Evolutionary conservation across 306 rosid species (phyloP).

Genomic region (Prunus mira): DNA sequence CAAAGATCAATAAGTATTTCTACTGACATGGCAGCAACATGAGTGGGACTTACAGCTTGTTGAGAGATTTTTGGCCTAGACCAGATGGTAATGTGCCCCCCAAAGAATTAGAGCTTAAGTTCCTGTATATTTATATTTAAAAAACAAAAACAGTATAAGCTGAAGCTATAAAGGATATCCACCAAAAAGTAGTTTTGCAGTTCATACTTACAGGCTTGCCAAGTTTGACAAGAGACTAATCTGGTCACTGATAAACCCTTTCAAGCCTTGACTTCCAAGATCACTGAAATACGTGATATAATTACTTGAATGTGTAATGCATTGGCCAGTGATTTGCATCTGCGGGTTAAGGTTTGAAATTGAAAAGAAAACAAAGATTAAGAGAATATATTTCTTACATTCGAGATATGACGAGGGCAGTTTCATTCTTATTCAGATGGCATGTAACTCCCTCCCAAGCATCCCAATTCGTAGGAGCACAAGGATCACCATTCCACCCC

Average conservation of each 20-base stretch:
- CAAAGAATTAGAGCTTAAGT: conserved; percentile 77
- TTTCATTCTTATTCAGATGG: conserved; percentile 49
- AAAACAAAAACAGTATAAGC: neutral
- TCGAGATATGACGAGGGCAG: conserved; percentile 68
- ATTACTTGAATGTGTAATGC: neutral
- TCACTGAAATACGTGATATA: conserved; percentile 50
- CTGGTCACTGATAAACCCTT: conserved; percentile 76
- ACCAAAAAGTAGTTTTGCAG: conserved; percentile 12
- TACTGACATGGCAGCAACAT: conserved; percentile 12
- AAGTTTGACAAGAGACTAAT: conserved; percentile 81
- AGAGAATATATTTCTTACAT: conserved; percentile 55
- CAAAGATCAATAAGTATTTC: neutral
- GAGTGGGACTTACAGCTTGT: conserved; percentile 59
- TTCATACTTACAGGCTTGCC: conserved; percentile 95
- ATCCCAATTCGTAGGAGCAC: conserved; percentile 96
- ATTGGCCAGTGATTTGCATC: neutral
- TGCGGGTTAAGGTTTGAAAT: neutral
- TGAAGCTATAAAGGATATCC: neutral
- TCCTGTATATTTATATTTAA: conserved; percentile 44
- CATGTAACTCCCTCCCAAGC: conserved; percentile 99
- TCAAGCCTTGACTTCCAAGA: conserved; percentile 93
- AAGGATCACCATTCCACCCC: conserved; percentile 99
- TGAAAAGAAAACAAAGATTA: neutral
- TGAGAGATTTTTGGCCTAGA: conserved; percentile 64
- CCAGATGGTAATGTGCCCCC: conserved; percentile 66